Evolutionary conservation across 2,329 filamentous ascomycete genomes (phyloP), one percentile per base, ranked within the genome.

Genomic region (Fusarium verrucosum): DNA sequence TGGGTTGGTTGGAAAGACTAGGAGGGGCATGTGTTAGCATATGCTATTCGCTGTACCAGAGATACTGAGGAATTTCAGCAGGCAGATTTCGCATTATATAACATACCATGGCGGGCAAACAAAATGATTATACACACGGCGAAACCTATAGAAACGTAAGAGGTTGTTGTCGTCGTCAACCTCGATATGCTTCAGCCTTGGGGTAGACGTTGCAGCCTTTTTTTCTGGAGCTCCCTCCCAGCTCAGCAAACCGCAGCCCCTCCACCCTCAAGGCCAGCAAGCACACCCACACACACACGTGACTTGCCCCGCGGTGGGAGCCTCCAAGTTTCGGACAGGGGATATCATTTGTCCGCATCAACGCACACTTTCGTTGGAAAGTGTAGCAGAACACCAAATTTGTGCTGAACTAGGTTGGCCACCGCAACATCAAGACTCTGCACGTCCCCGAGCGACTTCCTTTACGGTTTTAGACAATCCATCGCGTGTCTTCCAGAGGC

Each of bases 1-100:
- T 98, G 94, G 66, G 93, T 97, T 74, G 94, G 94, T 81, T 93
- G 95, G 79, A 89, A 89, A 71, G 87, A 89, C 77, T 79, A 62
- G 50, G 58, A 65, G 81, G 70, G 64, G 58, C 51, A 65, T 44
- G 64, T 45, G 58, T 73, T 62, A 73, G 66, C 58, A 66, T 32
- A 40, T 54, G 44, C 13, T 22, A 17, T 50, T 36, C 37, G 43
- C 17, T 38, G 9, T 28, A 28, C 4, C 13, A 36, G 17, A 41
- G 17, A 41, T 13, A 17, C 25, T 35, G 17, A 14, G 20, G 10
- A 36, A 22, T 28, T 38, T 38, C n/a, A 33, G 30, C 8, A 36
- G 33, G 4, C 26, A 50, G 14, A 20, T 7, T n/a, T 17, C 19
- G 16, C 7, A 7, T n/a, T n/a, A 19, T 3, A 22, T 2, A 35